phyloP scores from a whole-genome alignment of 441 rosid species.

The Populus tomentosa region DNA sequence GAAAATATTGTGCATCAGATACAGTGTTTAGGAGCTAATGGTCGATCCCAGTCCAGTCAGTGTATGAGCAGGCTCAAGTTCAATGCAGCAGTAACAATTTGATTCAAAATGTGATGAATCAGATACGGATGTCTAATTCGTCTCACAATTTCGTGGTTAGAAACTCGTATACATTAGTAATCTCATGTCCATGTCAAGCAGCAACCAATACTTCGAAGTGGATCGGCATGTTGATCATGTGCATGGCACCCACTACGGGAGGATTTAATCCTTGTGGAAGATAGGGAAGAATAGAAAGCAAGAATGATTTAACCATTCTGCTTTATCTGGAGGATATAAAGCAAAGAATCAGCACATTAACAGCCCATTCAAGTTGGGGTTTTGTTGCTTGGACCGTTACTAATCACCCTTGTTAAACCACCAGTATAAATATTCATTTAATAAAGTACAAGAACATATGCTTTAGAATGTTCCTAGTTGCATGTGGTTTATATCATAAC shows the following conservation, averaged over 20 bases:
- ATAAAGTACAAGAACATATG: slow-evolving; percentile 39
- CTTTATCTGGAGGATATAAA: slow-evolving; percentile 28
- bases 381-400: slow-evolving; percentile 27
- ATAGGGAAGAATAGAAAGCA: slow-evolving; percentile 20
- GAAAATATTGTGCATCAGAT: neutral
- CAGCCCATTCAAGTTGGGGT: slow-evolving; percentile 25
- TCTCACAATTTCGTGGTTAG: neutral
- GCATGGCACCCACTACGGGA: neutral
- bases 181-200: neutral
- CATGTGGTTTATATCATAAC: slow-evolving; percentile 40
- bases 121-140: neutral
- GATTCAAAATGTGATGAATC: neutral
- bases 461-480: slow-evolving; percentile 58
- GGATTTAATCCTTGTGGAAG: slow-evolving; percentile 1
- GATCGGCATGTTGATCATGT: neutral
- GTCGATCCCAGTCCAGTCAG: neutral
- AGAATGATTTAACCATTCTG: slow-evolving; percentile 18
- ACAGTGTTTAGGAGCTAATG: neutral
- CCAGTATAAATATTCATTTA: slow-evolving; percentile 23
- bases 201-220: neutral
- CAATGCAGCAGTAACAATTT: neutral
- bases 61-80: neutral
- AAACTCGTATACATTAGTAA: neutral
- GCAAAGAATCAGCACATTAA: slow-evolving; percentile 37
- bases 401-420: slow-evolving; percentile 24